Evolutionary conservation across 2,329 filamentous ascomycete species (phyloP).

Genomic region (Metarhizium humberi): DNA sequence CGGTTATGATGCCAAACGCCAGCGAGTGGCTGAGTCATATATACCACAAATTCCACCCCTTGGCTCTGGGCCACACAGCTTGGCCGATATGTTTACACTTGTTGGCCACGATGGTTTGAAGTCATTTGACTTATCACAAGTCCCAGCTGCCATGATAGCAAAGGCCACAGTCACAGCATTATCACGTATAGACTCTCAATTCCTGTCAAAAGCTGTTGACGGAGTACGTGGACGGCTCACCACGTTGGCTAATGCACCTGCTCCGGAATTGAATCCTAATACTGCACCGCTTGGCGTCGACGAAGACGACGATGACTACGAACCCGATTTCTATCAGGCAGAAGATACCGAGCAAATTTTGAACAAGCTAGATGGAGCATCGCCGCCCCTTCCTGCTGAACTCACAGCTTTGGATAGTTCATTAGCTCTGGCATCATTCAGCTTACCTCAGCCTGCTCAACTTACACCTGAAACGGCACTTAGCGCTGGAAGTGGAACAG

Average conservation of each 20-base stretch:
- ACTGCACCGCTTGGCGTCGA: conserved; percentile 56
- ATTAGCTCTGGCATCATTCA: conserved; percentile 70
- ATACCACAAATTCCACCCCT: conserved; percentile 56
- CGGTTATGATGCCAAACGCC: conserved; percentile 74
- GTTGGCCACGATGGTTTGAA: conserved; percentile 63
- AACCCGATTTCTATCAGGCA: conserved; percentile 72
- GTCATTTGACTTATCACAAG: conserved; percentile 71
- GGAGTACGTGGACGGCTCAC: conserved; percentile 44
- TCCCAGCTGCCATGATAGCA: conserved; percentile 67
- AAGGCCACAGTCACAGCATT: conserved; percentile 77
- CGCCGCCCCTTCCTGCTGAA: conserved; percentile 33
- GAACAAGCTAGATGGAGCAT: conserved; percentile 65
- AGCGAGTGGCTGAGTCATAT: conserved; percentile 45
- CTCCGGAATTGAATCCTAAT: conserved; percentile 43
- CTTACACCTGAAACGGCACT: conserved; percentile 62
- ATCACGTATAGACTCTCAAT: conserved; percentile 56
- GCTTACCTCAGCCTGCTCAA: conserved; percentile 65
- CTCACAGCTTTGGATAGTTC: conserved; percentile 21
- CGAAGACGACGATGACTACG: conserved; percentile 81
- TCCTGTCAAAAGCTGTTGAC: conserved; percentile 65
- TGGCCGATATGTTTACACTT: conserved; percentile 79
- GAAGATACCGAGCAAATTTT: conserved; percentile 71
- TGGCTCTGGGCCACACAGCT: conserved; percentile 64
- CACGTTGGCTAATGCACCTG: conserved; percentile 33
- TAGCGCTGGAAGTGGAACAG: conserved; percentile 65